Base-by-base conservation (phyloP, 2,329 filamentous ascomycete genomes). In the Lecanicillium sp. region DNA sequence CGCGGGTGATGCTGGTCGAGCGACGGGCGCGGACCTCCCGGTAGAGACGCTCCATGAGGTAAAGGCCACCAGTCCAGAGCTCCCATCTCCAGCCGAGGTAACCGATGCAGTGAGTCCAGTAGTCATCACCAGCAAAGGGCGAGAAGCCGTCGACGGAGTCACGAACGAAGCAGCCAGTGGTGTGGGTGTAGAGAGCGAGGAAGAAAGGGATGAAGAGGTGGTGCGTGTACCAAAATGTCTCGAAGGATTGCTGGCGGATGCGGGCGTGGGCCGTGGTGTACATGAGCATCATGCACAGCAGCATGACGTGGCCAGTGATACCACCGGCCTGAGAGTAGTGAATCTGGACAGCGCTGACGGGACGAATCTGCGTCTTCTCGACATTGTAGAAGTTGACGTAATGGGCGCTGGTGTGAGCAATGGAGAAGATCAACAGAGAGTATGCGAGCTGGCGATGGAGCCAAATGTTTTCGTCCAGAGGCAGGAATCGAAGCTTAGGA, bases 331-430 rank as follows among this genome's bases (percentile, higher is more conserved):
- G 80, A 1, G 81, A 78, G 65, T 95, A 98, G 67, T 97, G 93
- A 54, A 97, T 95, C 61, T 97, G 77, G 6, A 97, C 68, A 3
- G 93, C 93, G 3, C 82, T 81, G 39, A 87, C 78, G 2, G 85
- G 84, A 44, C 93, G 84, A 46, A 96, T 78, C 63, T 96, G 89
- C 0, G 77, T 80, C 58, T 81, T 79, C 67, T 98, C 93, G 53
- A 98, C 87, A 60, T 95, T 96, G 77, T 84, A 97, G 71, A 98
- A 98, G 73, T 98, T 98, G 73, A 97, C 88, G 60, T 98, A 98
- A 68, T 98, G 93, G 43, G 81, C 81, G 12, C 75, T 62, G 1
- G 84, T 85, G 66, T 98, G 93, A 23, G 88, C 67, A 42, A 83
- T 77, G 23, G 84, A 87, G 67, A 90, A 98, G 48, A 95, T 62